A percentile compares a stretch with the other conserved stretches of the same genome.
Evolutionary conservation across 179 eudicot species (phyloP).

Genomic region (Patellifolia procumbens): DNA sequence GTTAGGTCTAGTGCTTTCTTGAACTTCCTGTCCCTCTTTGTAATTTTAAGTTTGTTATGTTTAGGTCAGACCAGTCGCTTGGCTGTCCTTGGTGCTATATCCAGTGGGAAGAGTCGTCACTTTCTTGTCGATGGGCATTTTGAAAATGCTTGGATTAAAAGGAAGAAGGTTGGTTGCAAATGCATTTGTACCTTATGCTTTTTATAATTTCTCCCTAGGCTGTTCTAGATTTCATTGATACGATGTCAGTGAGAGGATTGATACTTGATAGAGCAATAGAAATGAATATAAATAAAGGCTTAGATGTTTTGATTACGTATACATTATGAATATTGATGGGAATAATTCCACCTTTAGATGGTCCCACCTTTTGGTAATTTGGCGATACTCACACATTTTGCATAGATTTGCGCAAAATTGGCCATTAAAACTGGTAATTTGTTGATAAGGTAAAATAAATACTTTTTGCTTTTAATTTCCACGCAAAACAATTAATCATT

Average conservation of each 20-base stretch:
- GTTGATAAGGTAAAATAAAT: no score
- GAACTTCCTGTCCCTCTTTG: slow-evolving; percentile 3
- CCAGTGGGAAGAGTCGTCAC: slow-evolving; percentile 97
- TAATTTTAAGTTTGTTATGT: slow-evolving; percentile 28
- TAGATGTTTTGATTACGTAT: no score
- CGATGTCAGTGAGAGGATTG: not conserved
- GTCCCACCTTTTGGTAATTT: no score
- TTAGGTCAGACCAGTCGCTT: slow-evolving; percentile 98
- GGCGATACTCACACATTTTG: no score
- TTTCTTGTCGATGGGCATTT: slow-evolving; percentile 89
- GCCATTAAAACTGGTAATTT: no score
- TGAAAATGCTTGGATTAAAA: slow-evolving; percentile 89
- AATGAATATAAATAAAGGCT: not conserved
- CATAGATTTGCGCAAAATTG: no score
- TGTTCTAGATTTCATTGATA: not conserved
- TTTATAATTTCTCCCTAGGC: not conserved
- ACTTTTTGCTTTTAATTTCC: no score
- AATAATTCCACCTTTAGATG: no score
- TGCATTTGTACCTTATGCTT: slow-evolving; percentile 2
- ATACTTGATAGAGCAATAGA: not conserved
- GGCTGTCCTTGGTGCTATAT: slow-evolving; percentile 91
- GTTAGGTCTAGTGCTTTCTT: not conserved
- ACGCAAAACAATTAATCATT: no score
- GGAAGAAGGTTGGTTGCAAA: slow-evolving; percentile 65
- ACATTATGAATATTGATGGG: no score